These are phyloP conservation scores for Aethionema arabicum DNA, from an alignment of 345 rosid genomes.

Conservation along the genomic window DNA sequence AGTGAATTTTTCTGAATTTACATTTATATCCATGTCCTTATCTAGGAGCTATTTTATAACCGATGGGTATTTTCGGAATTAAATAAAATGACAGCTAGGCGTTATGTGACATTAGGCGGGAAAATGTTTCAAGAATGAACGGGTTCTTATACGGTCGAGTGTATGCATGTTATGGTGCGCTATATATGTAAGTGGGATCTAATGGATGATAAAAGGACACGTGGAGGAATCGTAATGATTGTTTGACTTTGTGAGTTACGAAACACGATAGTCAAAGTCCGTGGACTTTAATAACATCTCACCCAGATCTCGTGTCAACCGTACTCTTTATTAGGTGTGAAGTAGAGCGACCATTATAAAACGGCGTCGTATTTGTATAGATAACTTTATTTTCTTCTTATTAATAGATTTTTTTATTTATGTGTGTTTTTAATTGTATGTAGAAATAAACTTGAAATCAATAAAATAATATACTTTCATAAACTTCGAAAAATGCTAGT, in stretches of 20 bases:
- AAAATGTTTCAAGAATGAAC: constrained; percentile 18
- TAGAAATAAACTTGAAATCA: too few relatives aligned
- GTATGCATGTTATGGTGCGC: constrained; percentile 14
- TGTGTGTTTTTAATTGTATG: neutral
- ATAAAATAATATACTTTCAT: too few relatives aligned
- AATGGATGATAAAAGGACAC: constrained; percentile 9
- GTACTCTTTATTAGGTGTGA: constrained; percentile 9
- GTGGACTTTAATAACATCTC: constrained; percentile 19
- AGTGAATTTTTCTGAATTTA: constrained; percentile 3
- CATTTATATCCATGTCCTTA: constrained; percentile 28
- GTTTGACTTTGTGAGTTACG: constrained; percentile 18
- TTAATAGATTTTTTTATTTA: neutral
- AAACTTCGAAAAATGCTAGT: too few relatives aligned
- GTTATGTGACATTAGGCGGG: constrained; percentile 34
- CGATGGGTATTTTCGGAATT: constrained; percentile 30
- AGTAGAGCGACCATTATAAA: neutral
- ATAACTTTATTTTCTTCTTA: neutral
- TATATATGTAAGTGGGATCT: constrained; percentile 13
- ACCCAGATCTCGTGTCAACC: constrained; percentile 35
- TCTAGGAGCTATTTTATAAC: constrained; percentile 2
- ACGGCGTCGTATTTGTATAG: neutral
- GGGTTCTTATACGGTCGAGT: constrained; percentile 3
- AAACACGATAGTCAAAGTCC: constrained; percentile 22
- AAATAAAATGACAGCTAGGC: constrained; percentile 37
- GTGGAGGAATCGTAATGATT: constrained; percentile 15